Base-by-base conservation (phyloP, 768 basidiomycete genomes). In the Serpula lacrymans region DNA sequence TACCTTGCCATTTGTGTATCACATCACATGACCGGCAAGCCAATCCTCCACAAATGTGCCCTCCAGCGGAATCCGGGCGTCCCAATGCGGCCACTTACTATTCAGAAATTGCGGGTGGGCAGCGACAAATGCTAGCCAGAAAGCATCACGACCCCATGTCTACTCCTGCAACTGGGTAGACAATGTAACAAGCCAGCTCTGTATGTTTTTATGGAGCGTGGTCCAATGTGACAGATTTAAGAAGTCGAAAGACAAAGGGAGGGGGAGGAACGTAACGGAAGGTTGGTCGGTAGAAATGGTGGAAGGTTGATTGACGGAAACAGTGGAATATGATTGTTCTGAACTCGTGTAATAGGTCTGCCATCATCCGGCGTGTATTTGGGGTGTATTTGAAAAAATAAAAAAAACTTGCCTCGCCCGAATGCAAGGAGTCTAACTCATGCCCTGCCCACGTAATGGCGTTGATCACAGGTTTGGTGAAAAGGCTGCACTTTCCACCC, bases 81-180 rank as follows among this genome's bases (percentile, higher is more conserved):
- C 24, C 46, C 46, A 44, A 25, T 31, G 10, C 10, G 29, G 46
- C 46, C 46, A 47, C 7, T 31, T 17, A 7, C 38, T 38, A 25
- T 34, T 12, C 8, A 42, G 47, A 28, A 44, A 48, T 7, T 27
- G 1, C 10, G 47, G 47, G 35, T 25, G 32, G 5, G 39, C 39
- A 9, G 42, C 24, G 17, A 44, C 24, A 21, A 39, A 48, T 8
- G 43, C 22, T 24, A 48, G 36, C 47, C 42, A 48, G 13, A 48
- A 48, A 6, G 37, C 13, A 16, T 48, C 42, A 18, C 31, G 31
- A 14, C n/a, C n/a, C 31, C 31, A 33, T 21, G 39, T 13, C 39
- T n/a, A 28, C n/a, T 28, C 9, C 27, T 9, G 27, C 27, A n/a
- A 28, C 27, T 28, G 9, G 27, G 27, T 28, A 28, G 9, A 9